Conservation (phyloP, 2,329 filamentous ascomycete genomes). For the Fusarium transvaalense region DNA sequence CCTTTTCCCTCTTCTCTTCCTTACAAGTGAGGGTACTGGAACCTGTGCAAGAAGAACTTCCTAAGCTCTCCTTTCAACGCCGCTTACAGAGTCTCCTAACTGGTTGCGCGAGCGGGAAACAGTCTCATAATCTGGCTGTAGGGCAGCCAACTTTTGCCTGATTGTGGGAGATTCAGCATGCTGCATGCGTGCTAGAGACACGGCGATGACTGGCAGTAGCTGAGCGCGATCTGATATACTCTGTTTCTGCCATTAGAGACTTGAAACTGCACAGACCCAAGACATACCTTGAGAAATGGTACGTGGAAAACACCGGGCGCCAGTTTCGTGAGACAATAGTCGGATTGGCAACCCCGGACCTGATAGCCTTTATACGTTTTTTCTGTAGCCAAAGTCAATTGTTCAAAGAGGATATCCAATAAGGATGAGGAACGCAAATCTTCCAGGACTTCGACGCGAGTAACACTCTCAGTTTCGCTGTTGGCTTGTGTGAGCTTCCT, state of each 20-base stretch:
- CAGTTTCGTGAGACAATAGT: conserved; percentile 46
- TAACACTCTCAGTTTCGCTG: not conserved
- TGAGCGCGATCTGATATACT: conserved; percentile 45
- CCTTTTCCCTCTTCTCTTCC: conserved; percentile 5
- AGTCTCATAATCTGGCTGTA: not conserved
- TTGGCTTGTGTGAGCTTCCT: not conserved
- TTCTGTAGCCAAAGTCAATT: conserved; percentile 46
- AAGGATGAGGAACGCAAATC: conserved; percentile 19
- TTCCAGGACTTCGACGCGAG: conserved; percentile 10
- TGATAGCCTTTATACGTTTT: conserved; percentile 43
- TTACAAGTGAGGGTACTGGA: conserved; percentile 23
- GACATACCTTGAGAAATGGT: conserved; percentile 52
- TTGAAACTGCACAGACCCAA: not conserved
- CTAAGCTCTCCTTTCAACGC: conserved; percentile 44
- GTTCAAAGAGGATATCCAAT: conserved; percentile 43
- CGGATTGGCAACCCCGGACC: conserved; percentile 26
- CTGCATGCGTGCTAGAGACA: conserved; percentile 51
- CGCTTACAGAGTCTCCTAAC: not conserved
- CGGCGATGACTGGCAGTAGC: conserved; percentile 48
- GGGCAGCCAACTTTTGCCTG: conserved; percentile 46
- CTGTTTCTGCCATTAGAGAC: conserved; percentile 39
- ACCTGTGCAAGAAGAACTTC: conserved; percentile 41
- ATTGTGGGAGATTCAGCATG: conserved; percentile 53
- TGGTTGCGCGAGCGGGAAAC: not conserved
- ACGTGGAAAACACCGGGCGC: conserved; percentile 55